phyloP scores from a whole-genome alignment of 306 rosid species.

The Prunus padus region DNA sequence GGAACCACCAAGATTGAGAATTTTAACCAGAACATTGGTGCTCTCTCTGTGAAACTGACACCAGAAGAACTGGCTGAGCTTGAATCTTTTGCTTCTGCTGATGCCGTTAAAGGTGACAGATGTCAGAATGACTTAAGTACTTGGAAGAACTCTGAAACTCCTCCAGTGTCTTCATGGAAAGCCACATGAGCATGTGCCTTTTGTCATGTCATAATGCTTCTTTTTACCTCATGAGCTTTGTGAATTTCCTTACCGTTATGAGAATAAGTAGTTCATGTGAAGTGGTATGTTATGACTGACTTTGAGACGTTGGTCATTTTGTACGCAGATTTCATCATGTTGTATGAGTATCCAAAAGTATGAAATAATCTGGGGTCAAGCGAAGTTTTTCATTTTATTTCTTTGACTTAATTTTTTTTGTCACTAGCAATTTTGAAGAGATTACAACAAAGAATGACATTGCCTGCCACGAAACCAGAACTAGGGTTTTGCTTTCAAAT shows the following conservation, averaged over 20 bases:
- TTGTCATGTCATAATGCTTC: not conserved
- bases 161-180: slow-evolving; percentile 23
- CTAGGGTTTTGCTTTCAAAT: no score
- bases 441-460: no score
- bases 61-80: slow-evolving; percentile 39
- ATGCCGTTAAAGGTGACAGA: slow-evolving; percentile 30
- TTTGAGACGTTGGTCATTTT: not conserved
- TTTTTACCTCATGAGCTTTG: not conserved
- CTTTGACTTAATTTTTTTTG: no score
- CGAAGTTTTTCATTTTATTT: no score
- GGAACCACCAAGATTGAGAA: slow-evolving; percentile 38
- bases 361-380: no score
- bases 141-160: slow-evolving; percentile 26
- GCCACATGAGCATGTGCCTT: not conserved
- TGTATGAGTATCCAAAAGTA: not conserved
- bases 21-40: slow-evolving; percentile 30
- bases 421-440: no score
- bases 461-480: no score
- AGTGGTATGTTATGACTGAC: no score
- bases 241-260: not conserved
- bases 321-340: not conserved
- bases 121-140: not conserved
- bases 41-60: slow-evolving; percentile 31
- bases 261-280: not conserved
- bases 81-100: slow-evolving; percentile 30